phyloP scores from a whole-genome alignment of 164 flowering plant species.

The Vitis rupestris region DNA sequence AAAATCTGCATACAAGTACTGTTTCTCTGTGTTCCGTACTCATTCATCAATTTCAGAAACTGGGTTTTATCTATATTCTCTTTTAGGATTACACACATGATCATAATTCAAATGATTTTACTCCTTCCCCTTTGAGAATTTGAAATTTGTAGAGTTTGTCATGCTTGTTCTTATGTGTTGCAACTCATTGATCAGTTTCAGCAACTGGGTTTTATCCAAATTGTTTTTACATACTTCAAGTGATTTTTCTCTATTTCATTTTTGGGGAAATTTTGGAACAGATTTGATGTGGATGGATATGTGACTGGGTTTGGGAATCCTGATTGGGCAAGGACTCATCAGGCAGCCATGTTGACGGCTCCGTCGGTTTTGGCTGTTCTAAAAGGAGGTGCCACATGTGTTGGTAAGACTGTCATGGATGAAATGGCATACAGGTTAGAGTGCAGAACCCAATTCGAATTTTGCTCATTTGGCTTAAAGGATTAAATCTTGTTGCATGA shows the following conservation, averaged over 20 bases:
- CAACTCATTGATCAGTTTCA: no score
- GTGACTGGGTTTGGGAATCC: slow-evolving; percentile 93
- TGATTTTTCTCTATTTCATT: not conserved
- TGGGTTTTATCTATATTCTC: not conserved
- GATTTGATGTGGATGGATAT: slow-evolving; percentile 86
- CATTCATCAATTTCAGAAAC: not conserved
- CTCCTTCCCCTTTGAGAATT: not conserved
- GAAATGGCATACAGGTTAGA: slow-evolving; percentile 95
- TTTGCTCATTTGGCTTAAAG: not conserved
- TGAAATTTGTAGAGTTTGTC: no score
- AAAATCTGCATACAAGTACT: not conserved
- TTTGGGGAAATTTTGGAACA: slow-evolving; percentile 20
- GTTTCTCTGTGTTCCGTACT: not conserved
- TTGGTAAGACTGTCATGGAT: slow-evolving; percentile 95
- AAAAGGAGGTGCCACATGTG: slow-evolving; percentile 72
- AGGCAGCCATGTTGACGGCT: slow-evolving; percentile 64
- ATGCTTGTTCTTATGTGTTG: no score
- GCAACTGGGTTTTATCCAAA: not conserved
- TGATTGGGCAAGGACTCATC: slow-evolving; percentile 91
- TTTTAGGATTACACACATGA: no score
- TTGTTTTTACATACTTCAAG: not conserved
- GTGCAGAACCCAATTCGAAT: not conserved
- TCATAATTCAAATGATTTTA: not conserved
- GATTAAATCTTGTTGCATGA: not conserved
- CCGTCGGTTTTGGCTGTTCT: slow-evolving; percentile 62